Conservation (phyloP, 257 asterid genomes). For the Solanum sejunctum region DNA sequence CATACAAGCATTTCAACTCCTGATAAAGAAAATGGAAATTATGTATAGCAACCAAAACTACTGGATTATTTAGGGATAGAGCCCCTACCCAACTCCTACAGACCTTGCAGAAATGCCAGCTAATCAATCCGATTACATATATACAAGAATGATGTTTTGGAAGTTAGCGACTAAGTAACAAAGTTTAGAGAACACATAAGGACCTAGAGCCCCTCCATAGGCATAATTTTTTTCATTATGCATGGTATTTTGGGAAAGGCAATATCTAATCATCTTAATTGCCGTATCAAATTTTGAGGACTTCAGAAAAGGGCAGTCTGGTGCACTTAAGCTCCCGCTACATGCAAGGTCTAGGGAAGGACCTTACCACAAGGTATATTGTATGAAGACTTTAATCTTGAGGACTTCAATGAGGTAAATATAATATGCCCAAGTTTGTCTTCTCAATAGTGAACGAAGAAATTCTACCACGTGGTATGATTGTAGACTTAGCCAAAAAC, state of each 20-base stretch:
- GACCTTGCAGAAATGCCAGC: not conserved
- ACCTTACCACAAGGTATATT: no score
- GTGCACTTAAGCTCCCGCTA: no score
- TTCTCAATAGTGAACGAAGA: not conserved
- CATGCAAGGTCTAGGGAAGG: no score
- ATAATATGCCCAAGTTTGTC: not conserved
- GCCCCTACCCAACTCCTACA: not conserved
- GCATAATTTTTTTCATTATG: not conserved
- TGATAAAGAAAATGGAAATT: not conserved
- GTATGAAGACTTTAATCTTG: not conserved
- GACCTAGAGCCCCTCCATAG: not conserved
- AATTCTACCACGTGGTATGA: not conserved
- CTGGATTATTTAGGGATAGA: not conserved
- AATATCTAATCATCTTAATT: not conserved
- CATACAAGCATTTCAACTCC: not conserved
- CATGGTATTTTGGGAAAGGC: not conserved
- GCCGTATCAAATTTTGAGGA: not conserved
- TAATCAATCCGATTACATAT: not conserved
- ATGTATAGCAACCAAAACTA: not conserved
- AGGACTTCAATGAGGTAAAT: not conserved
- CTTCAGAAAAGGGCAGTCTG: not conserved
- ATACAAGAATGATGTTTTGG: not conserved
- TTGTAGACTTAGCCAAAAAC: not conserved
- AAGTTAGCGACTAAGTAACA: not conserved
- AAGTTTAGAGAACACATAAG: not conserved